Evolutionary conservation across 257 asterid species (phyloP), one percentile per base, ranked within the genome.

Genomic region (Rhazya stricta): DNA sequence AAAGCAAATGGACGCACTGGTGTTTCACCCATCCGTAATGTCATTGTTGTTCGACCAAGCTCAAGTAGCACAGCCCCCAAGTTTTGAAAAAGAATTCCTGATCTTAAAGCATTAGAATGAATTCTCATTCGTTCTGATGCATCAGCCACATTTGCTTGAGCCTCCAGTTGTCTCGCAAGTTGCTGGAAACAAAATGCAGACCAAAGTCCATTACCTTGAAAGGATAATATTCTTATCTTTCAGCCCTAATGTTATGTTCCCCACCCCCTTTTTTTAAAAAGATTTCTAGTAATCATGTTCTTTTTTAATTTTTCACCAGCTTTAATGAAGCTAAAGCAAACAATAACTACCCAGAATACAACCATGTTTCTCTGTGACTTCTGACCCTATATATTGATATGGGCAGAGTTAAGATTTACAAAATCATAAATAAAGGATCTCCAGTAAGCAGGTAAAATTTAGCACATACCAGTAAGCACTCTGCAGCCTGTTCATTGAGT

Each of bases 11-110:
- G 77, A 74, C 92, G 51, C 74, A 95, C 99, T 57, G 97, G 85
- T 71, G 96, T 63, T 75, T 86, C 96, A 36, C 98, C 99, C 97
- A 92, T 91, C 79, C 94, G 90, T 76, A 92, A 62, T 39, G 97
- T 95, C 96, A 86, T 91, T 76, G 83, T 87, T 45, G 99, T 87
- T 77, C 98, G 88, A 73, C 97, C 98, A 82, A 95, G 98, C 86
- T 95, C 99, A 78, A 95, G 98, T 65, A 95, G 81, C 81, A 86
- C 70, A 76, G 97, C 88, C 66, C 99, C 97, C 57, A 95, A 83
- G 72, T 89, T 90, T 78, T 90, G 99, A 69, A 88, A 77, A 78
- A 89, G 88, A 45, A 79, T 80, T 76, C 98, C 99, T 5, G 96
- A 81, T 83, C 99, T 89, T 68, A 88, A 72, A 57, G 93, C 92